Evolutionary conservation across 108 stramenopile species (phyloP).

Genomic region (Aurantiochytrium sp.): DNA sequence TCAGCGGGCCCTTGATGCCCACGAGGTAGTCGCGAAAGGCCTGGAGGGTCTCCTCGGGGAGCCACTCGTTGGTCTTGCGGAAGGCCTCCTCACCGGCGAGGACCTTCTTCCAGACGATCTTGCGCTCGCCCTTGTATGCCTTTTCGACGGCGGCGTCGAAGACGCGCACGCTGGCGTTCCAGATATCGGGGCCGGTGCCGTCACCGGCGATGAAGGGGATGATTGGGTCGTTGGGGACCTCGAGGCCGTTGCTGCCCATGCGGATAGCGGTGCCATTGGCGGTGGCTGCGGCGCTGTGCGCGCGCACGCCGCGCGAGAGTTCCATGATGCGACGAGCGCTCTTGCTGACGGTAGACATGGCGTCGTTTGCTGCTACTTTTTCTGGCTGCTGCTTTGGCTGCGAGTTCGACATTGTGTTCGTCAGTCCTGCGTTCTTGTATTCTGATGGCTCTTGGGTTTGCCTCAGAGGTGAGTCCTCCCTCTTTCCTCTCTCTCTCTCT

Average conservation of each 20-base stretch:
- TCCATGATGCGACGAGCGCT: not conserved
- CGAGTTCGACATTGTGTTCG: no score
- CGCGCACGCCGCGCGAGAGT: not conserved
- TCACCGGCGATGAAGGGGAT: constrained; percentile 32
- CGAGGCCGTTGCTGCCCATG: not conserved
- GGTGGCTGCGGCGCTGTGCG: not conserved
- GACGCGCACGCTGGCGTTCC: constrained; percentile 14
- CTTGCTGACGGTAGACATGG: not conserved
- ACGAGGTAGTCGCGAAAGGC: constrained; percentile 25
- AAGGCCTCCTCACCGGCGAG: constrained; percentile 29
- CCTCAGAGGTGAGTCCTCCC: no score
- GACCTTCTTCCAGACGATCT: constrained; percentile 21
- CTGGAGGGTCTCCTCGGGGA: constrained; percentile 28
- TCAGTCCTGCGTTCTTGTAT: no score
- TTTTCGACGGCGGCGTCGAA: constrained; percentile 27
- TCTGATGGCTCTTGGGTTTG: no score
- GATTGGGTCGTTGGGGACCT: constrained; percentile 26
- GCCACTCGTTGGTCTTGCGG: constrained; percentile 21
- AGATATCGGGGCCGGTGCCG: constrained; percentile 32
- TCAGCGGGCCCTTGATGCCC: constrained; percentile 30
- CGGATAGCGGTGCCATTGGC: not conserved
- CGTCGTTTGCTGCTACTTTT: no score
- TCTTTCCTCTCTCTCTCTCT: no score
- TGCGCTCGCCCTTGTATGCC: constrained; percentile 10
- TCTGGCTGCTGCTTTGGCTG: no score